Base-by-base conservation (phyloP, 352 stramenopile genomes). In the Globisporangium rhizosaccharum region DNA sequence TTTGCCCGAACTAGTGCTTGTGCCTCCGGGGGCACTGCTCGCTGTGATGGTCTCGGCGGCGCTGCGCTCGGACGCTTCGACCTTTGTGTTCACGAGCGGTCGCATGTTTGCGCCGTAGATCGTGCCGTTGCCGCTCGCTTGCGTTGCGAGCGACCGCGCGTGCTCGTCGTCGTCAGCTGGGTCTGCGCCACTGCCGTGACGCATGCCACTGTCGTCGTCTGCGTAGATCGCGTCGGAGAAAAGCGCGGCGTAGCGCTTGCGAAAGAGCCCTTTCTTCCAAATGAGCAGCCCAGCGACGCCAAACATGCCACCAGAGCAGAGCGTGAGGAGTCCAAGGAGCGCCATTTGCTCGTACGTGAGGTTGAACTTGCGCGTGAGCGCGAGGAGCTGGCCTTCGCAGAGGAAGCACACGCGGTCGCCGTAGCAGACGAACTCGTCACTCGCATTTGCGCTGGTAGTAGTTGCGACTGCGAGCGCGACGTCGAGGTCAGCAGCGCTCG, bases 261-360 rank as follows among this genome's bases (percentile, higher is more conserved):
- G 82, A 52, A 91, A 75, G 9, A 87, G 65, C 1, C 79, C 82
- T 42, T 84, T 87, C 46, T 76, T 70, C 79, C 77, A 88, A 37
- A 89, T 74, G 53, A 89, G 80, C 51, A 88, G 79, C 45, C 77
- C 80, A 4, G 79, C 82, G 57, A 88, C 57, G 57, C 77, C 82
- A 70, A 91, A 71, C 23, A 87, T 64, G 0, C 82, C 82, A 37
- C 82, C 79, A 0, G 65, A 85, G 9, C 66, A 61, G 15, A 88
- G 56, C 20, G 82, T 88, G 23, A 72, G 72, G 26, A 77, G 62
- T 12, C 68, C 75, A 7, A 91, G 53, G 25, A 87, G 51, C 47
- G 73, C 73, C 77, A 89, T 85, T 71, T 89, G 82, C 53, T 85
- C 54, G 60, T 89, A 89, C 49, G 77, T 85, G n/a, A 91, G 57